Evolutionary conservation across 2,329 filamentous ascomycete genomes (phyloP).

Genomic region (Fulvia fulva): DNA sequence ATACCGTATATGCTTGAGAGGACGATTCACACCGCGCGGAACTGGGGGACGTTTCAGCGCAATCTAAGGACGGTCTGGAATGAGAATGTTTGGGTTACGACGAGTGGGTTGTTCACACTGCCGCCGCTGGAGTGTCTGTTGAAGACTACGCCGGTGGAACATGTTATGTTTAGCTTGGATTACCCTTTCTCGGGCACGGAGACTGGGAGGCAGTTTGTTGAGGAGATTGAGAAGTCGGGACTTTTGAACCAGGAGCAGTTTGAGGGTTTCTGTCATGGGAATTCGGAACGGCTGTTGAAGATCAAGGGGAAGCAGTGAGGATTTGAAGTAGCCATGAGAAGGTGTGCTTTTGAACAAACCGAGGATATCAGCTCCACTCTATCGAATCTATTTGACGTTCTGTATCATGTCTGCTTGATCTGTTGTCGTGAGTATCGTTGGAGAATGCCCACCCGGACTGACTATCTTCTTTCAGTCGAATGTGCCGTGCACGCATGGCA

Average conservation of each 20-base stretch:
- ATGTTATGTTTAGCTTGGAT: conserved; percentile 13
- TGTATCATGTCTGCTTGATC: background rate
- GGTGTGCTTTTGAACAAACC: too few relatives aligned
- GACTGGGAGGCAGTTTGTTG: conserved; percentile 9
- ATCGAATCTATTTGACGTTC: background rate
- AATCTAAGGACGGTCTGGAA: conserved; percentile 38
- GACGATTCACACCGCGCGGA: conserved; percentile 25
- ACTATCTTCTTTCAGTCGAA: too few relatives aligned
- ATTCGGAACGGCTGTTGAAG: conserved; percentile 13
- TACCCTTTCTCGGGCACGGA: conserved; percentile 9
- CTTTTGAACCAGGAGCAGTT: conserved; percentile 10
- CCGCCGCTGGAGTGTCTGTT: conserved; percentile 41
- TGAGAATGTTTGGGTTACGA: conserved; percentile 56
- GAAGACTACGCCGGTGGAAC: conserved; percentile 1
- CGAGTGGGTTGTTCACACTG: conserved; percentile 51
- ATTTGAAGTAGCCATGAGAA: too few relatives aligned
- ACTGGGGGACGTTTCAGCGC: conserved; percentile 32
- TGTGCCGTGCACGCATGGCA: too few relatives aligned
- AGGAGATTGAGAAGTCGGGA: conserved; percentile 4
- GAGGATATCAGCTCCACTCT: too few relatives aligned
- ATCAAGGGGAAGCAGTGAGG: background rate
- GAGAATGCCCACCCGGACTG: too few relatives aligned
- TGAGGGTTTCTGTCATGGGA: conserved; percentile 11
- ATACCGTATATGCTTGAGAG: conserved; percentile 53
- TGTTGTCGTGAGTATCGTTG: too few relatives aligned